These are phyloP conservation scores for Colletotrichum limetticola DNA, from an alignment of 2,329 filamentous ascomycete genomes.

Conservation along the genomic window DNA sequence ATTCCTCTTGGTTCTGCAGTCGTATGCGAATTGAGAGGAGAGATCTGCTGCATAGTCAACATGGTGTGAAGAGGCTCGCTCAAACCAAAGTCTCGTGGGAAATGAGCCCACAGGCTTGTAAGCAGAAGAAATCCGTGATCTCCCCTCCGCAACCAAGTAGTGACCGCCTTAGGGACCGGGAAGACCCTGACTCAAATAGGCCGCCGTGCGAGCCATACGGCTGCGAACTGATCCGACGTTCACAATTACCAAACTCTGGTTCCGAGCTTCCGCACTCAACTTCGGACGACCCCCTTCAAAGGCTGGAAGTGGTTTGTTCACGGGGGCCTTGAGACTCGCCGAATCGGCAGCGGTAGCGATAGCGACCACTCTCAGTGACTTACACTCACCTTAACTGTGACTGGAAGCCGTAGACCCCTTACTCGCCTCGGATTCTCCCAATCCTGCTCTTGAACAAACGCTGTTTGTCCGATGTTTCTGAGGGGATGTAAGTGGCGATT, in stretches of 20 bases:
- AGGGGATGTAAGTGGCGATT: not conserved
- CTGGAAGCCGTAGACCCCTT: too few relatives aligned
- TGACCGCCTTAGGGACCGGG: not conserved
- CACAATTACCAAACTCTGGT: not conserved
- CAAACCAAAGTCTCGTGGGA: too few relatives aligned
- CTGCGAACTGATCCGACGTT: not conserved
- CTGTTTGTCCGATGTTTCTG: not conserved
- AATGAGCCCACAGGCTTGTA: too few relatives aligned
- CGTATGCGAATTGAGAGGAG: too few relatives aligned
- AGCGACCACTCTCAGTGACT: not conserved
- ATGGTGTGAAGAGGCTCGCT: too few relatives aligned
- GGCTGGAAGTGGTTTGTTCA: not conserved
- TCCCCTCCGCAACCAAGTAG: not conserved
- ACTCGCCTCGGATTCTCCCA: not conserved
- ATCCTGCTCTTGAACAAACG: not conserved
- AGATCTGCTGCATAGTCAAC: too few relatives aligned
- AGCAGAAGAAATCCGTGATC: too few relatives aligned
- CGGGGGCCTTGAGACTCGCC: not conserved
- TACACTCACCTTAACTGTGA: not conserved
- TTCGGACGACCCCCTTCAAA: not conserved
- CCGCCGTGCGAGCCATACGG: not conserved
- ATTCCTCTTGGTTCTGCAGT: too few relatives aligned
- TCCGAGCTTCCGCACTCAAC: not conserved
- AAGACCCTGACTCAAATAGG: not conserved
- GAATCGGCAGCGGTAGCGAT: not conserved